Percentiles rank a stretch among this genome's conserved stretches.
These are phyloP conservation scores for Monilinia polystroma DNA, from an alignment of 2,329 filamentous ascomycete genomes.

Conservation along the genomic window DNA sequence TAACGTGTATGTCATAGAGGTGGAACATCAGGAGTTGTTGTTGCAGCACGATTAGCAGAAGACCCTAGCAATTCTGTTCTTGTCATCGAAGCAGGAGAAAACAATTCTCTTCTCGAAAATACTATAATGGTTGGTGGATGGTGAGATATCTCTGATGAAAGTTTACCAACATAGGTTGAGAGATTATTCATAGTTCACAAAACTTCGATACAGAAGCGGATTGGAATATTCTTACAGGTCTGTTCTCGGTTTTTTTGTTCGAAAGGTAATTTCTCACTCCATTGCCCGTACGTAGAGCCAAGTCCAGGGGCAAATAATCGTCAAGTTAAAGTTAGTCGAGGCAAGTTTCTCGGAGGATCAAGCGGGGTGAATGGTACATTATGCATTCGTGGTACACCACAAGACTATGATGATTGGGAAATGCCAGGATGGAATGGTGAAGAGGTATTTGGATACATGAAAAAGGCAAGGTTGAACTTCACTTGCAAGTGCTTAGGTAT, in stretches of 20 bases:
- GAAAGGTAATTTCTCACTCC: no score
- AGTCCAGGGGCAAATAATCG: slow-evolving; percentile 44
- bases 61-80: slow-evolving; percentile 49
- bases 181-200: slow-evolving; percentile 42
- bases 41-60: slow-evolving; percentile 55
- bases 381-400: slow-evolving; percentile 49
- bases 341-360: slow-evolving; percentile 51
- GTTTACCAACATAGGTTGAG: background rate
- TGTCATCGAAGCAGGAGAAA: slow-evolving; percentile 50
- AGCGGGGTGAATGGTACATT: slow-evolving; percentile 52
- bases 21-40: slow-evolving; percentile 49
- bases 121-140: slow-evolving; percentile 53
- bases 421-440: slow-evolving; percentile 56
- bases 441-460: slow-evolving; percentile 57
- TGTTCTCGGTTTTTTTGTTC: no score
- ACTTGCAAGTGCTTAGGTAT: slow-evolving; percentile 1
- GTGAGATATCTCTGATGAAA: slow-evolving; percentile 24
- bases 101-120: slow-evolving; percentile 48
- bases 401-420: slow-evolving; percentile 56
- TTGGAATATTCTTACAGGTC: slow-evolving; percentile 49
- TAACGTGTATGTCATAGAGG: slow-evolving; percentile 35
- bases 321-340: slow-evolving; percentile 49
- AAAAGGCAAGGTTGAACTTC: slow-evolving; percentile 44
- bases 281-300: no score
- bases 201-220: slow-evolving; percentile 51